Percentiles rank a stretch among this genome's conserved stretches.
These are phyloP conservation scores for Leucosporidium scottii DNA, from an alignment of 768 basidiomycete species.

Conservation along the genomic window DNA sequence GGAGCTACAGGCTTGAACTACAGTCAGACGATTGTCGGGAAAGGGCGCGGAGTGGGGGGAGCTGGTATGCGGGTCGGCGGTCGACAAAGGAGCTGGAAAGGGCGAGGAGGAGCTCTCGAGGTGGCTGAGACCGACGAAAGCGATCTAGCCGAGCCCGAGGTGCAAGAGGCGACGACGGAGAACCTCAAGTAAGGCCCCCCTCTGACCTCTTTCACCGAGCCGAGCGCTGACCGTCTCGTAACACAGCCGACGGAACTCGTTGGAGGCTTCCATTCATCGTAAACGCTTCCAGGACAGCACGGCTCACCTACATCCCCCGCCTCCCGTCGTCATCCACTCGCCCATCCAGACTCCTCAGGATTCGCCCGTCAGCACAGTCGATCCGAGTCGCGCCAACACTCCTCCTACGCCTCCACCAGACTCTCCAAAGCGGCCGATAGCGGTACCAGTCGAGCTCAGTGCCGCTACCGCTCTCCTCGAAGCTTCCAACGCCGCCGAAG, in stretches of 20 bases:
- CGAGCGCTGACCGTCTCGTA: neutral
- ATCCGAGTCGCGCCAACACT: neutral
- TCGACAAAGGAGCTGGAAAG: slow-evolving; percentile 35
- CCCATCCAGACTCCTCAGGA: slow-evolving; percentile 14
- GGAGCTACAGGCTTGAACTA: slow-evolving; percentile 58
- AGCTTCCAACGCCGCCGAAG: neutral
- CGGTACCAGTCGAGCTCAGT: too few species aligned
- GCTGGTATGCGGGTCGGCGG: slow-evolving; percentile 71
- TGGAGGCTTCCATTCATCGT: neutral
- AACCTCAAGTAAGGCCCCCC: neutral
- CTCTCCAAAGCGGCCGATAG: neutral
- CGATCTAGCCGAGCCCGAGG: neutral
- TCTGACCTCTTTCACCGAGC: neutral
- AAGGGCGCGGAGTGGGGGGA: slow-evolving; percentile 55
- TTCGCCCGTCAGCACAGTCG: neutral
- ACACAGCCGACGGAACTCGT: neutral
- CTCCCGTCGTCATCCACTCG: slow-evolving; percentile 27
- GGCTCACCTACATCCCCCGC: neutral
- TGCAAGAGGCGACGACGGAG: neutral
- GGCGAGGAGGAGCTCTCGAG: slow-evolving; percentile 48
- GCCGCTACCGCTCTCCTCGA: neutral
- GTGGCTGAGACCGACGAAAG: slow-evolving; percentile 3
- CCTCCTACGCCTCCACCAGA: neutral
- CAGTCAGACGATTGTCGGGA: slow-evolving; percentile 79
- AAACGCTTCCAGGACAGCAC: neutral